A percentile compares a stretch with the other conserved stretches of the same genome.
Conservation (phyloP, 208 protist species). For the Leishmania guyanensis region DNA sequence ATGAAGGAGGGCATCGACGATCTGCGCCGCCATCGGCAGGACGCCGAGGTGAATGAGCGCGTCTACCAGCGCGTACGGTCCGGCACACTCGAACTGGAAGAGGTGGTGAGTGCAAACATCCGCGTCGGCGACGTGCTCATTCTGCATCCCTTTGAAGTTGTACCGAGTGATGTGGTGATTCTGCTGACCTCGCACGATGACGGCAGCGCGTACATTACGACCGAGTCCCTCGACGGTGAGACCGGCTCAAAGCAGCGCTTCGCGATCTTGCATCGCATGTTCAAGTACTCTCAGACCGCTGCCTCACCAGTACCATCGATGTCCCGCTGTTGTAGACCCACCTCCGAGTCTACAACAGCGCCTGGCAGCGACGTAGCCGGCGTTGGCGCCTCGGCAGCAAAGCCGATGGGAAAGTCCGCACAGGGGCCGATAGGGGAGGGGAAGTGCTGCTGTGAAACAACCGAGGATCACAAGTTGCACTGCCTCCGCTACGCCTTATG, state of each 20-base stretch:
- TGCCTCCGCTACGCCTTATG: conserved; percentile 30
- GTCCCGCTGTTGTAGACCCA: not conserved
- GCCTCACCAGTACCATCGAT: conserved; percentile 2
- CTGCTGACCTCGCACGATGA: conserved; percentile 73
- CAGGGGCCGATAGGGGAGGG: not conserved
- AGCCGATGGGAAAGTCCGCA: no score
- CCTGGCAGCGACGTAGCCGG: not conserved
- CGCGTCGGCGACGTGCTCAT: conserved; percentile 81
- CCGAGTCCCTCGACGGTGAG: conserved; percentile 93
- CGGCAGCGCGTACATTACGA: conserved; percentile 80
- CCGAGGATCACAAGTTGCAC: conserved; percentile 27
- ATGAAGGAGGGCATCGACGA: conserved; percentile 95
- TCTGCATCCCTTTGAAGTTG: conserved; percentile 64
- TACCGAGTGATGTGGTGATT: conserved; percentile 90
- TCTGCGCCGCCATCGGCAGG: conserved; percentile 63
- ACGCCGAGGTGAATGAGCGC: conserved; percentile 64
- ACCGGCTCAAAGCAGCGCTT: conserved; percentile 77
- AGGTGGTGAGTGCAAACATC: conserved; percentile 61
- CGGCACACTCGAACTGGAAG: conserved; percentile 36
- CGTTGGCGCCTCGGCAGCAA: not conserved
- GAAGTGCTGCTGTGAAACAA: conserved; percentile 11
- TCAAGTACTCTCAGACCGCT: conserved; percentile 24
- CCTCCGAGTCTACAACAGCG: not conserved
- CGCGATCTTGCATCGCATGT: conserved; percentile 49
- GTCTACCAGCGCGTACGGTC: conserved; percentile 52